Evolutionary conservation across 805 yeast species (phyloP).

Genomic region (Yarrowia divulgata): DNA sequence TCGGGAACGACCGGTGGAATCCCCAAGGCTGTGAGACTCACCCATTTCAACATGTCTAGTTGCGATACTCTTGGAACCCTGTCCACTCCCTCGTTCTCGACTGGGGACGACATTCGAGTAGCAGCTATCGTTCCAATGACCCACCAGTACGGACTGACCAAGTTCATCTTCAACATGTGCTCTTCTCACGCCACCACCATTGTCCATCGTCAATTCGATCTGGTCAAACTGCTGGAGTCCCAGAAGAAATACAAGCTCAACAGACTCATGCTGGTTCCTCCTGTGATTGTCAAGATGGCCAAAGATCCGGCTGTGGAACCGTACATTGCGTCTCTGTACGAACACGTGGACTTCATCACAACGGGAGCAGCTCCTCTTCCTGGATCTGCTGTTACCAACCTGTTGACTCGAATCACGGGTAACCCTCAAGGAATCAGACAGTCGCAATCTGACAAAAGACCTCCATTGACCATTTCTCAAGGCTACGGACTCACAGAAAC

Average conservation of each 20-base stretch:
- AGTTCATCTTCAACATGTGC: conserved; percentile 21
- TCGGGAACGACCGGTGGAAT: conserved; percentile 56
- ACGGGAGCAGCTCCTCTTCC: conserved; percentile 58
- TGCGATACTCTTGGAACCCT: conserved; percentile 49
- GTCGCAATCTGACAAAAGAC: conserved; percentile 29
- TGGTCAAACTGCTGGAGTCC: conserved; percentile 14
- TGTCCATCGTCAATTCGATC: conserved; percentile 23
- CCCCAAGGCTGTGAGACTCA: conserved; percentile 79
- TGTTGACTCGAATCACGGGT: conserved; percentile 37
- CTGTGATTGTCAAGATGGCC: conserved; percentile 57
- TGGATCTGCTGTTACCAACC: conserved; percentile 6
- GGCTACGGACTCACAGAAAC: conserved; percentile 8
- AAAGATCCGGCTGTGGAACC: conserved; percentile 55
- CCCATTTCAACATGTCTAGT: conserved; percentile 60
- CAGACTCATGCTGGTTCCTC: conserved; percentile 55
- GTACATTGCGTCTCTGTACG: conserved; percentile 54
- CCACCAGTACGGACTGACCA: conserved; percentile 24
- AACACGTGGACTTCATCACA: conserved; percentile 53
- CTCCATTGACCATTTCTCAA: conserved; percentile 41
- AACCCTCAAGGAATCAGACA: conserved; percentile 37
- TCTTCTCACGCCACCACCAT: conserved; percentile 24
- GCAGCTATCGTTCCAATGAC: conserved; percentile 29
- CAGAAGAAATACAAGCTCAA: conserved; percentile 49
- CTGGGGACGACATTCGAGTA: conserved; percentile 22
- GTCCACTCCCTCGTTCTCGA: conserved; percentile 51